Conservation (phyloP, 345 rosid species). For the Gossypium thurberi region DNA sequence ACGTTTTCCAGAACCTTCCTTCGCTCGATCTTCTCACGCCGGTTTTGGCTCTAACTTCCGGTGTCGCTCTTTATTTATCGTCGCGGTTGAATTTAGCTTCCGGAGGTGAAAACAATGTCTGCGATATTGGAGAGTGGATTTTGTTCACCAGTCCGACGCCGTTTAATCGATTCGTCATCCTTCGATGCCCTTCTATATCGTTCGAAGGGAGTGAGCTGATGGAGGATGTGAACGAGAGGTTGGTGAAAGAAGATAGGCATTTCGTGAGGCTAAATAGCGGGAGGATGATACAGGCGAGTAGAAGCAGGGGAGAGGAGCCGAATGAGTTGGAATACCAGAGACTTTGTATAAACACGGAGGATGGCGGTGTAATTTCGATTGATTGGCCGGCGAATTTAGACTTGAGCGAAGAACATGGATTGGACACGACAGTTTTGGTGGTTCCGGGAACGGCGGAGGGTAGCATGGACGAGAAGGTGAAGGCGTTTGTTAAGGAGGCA, state of each 20-base stretch:
- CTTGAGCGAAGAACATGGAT: slow-evolving; percentile 63
- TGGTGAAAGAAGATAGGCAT: slow-evolving; percentile 72
- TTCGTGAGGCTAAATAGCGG: slow-evolving; percentile 66
- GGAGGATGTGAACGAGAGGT: slow-evolving; percentile 57
- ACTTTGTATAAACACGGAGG: slow-evolving; percentile 51
- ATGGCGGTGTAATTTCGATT: slow-evolving; percentile 75
- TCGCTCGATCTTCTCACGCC: slow-evolving; percentile 46
- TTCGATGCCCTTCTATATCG: slow-evolving; percentile 73
- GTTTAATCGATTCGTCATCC: slow-evolving; percentile 78
- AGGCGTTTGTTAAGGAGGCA: slow-evolving; percentile 56
- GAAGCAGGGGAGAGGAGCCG: slow-evolving; percentile 16
- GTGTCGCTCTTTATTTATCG: slow-evolving; percentile 39
- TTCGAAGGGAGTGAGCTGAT: slow-evolving; percentile 39
- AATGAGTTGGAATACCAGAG: slow-evolving; percentile 65
- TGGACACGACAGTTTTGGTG: slow-evolving; percentile 73
- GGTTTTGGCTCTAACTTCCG: slow-evolving; percentile 56
- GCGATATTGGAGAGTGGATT: slow-evolving; percentile 70
- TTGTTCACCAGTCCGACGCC: slow-evolving; percentile 77
- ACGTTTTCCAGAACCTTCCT: slow-evolving; percentile 25
- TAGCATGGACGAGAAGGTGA: slow-evolving; percentile 51
- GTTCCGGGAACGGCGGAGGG: slow-evolving; percentile 82
- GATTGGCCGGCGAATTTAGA: slow-evolving; percentile 90
- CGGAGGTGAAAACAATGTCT: neutral
- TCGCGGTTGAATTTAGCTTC: slow-evolving; percentile 19
- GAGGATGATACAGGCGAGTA: slow-evolving; percentile 38